Percentiles rank a stretch among this genome's conserved stretches.
Conservation (phyloP, 1,139 yeast species). For the Diutina siamensis region DNA sequence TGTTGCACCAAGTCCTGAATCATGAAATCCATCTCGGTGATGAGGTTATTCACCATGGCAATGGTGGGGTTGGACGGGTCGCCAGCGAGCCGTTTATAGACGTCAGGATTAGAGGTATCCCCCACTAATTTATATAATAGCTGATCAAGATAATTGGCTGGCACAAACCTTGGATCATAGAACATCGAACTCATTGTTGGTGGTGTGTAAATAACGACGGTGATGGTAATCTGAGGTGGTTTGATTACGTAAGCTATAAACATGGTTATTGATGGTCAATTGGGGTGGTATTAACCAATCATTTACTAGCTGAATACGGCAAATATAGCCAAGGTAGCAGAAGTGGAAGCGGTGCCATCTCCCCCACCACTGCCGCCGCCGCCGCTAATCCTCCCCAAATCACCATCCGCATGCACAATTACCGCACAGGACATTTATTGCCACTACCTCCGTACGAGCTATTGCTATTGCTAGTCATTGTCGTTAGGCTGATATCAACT, state of each 20-base stretch:
- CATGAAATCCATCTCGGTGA: constrained; percentile 3
- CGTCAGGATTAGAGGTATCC: background rate
- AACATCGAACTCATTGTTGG: constrained; percentile 4
- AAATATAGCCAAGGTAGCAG: too few relatives aligned
- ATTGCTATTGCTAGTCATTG: too few relatives aligned
- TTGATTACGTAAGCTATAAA: background rate
- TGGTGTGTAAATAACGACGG: background rate
- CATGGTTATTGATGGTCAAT: too few relatives aligned
- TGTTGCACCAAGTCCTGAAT: constrained; percentile 1
- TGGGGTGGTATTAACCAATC: too few relatives aligned
- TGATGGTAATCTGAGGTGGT: background rate
- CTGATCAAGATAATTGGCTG: constrained; percentile 4
- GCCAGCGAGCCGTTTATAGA: constrained; percentile 1
- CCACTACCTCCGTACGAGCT: too few relatives aligned
- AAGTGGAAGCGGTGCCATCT: too few relatives aligned
- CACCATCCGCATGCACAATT: too few relatives aligned
- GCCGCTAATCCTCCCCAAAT: too few relatives aligned
- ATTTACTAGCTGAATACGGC: too few relatives aligned
- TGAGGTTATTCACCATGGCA: constrained; percentile 1
- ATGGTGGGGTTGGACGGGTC: background rate
- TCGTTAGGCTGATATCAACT: too few relatives aligned
- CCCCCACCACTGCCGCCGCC: too few relatives aligned
- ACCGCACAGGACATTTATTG: too few relatives aligned
- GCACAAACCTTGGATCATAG: constrained; percentile 3
- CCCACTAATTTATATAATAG: constrained; percentile 2